phyloP scores from a whole-genome alignment of 1,284 basidiomycete species.

The Caloboletus firmus region DNA sequence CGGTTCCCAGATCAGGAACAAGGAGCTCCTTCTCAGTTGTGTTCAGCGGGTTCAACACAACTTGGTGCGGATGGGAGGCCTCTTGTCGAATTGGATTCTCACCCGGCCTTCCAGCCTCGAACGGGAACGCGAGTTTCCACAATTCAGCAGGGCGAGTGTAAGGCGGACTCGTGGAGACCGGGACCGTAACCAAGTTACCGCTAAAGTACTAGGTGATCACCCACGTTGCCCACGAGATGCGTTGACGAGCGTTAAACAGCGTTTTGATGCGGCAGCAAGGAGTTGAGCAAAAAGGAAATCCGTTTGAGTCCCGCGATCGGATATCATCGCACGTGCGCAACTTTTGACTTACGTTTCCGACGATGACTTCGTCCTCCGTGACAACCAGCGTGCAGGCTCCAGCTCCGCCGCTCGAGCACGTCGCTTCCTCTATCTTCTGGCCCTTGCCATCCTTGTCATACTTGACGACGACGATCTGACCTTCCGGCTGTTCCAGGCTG shows the following conservation, averaged over 20 bases:
- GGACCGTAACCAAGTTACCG: constrained; percentile 52
- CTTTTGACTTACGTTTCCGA: constrained; percentile 62
- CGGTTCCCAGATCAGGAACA: constrained; percentile 70
- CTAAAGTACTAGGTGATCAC: constrained; percentile 52
- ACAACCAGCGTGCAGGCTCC: constrained; percentile 61
- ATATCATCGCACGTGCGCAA: too few relatives aligned
- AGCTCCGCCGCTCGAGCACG: constrained; percentile 45
- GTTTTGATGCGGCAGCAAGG: not conserved
- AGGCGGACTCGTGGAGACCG: constrained; percentile 48
- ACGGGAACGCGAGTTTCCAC: constrained; percentile 38
- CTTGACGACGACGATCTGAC: constrained; percentile 55
- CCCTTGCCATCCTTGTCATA: constrained; percentile 41
- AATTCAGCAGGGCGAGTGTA: constrained; percentile 39
- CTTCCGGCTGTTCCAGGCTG: constrained; percentile 58
- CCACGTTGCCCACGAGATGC: not conserved
- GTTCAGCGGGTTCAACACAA: constrained; percentile 40
- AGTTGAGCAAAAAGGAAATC: too few relatives aligned
- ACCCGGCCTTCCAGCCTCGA: constrained; percentile 48
- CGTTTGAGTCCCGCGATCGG: too few relatives aligned
- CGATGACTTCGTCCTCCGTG: constrained; percentile 50
- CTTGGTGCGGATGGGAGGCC: constrained; percentile 69
- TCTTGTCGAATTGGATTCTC: constrained; percentile 63
- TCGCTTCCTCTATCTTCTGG: constrained; percentile 33
- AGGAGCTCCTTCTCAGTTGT: constrained; percentile 53
- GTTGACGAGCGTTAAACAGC: not conserved